These are phyloP conservation scores for Leonotis leonurus DNA, from an alignment of 257 asterid genomes.

Conservation along the genomic window DNA sequence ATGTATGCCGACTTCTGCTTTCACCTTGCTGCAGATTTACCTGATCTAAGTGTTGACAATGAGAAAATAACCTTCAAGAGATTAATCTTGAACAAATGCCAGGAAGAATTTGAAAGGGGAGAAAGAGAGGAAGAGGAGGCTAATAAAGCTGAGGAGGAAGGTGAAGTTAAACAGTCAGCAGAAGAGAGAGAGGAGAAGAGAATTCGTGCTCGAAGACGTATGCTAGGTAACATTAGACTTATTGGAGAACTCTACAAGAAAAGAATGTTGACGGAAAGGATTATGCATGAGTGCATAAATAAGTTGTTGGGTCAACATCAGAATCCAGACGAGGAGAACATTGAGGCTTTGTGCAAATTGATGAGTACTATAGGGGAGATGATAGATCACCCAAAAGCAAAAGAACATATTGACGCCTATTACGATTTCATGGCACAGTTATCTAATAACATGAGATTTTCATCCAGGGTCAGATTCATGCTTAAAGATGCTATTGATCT, in stretches of 20 bases:
- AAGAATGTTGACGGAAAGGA: constrained; percentile 85
- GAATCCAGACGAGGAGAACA: constrained; percentile 71
- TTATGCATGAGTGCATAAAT: constrained; percentile 76
- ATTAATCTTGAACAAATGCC: constrained; percentile 73
- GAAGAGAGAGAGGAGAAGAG: constrained; percentile 82
- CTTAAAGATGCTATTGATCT: constrained; percentile 74
- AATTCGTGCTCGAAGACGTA: constrained; percentile 55
- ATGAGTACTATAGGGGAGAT: constrained; percentile 92
- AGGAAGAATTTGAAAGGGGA: constrained; percentile 88
- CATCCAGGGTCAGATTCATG: constrained; percentile 85
- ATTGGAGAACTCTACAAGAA: constrained; percentile 83
- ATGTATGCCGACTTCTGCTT: constrained; percentile 80
- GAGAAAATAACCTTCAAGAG: constrained; percentile 72
- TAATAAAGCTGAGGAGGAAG: constrained; percentile 63
- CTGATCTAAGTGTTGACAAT: constrained; percentile 54
- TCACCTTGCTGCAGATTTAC: constrained; percentile 64
- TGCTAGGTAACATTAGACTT: constrained; percentile 79
- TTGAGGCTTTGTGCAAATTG: constrained; percentile 82
- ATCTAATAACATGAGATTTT: constrained; percentile 65
- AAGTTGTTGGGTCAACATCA: constrained; percentile 70
- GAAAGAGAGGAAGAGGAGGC: constrained; percentile 81
- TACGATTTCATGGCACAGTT: constrained; percentile 46
- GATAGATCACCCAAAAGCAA: constrained; percentile 75
- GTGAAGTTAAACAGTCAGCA: constrained; percentile 60
- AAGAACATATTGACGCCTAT: constrained; percentile 64